These are phyloP conservation scores for Nannochloris sp. DNA, from an alignment of 139 green algal species.

Conservation along the genomic window DNA sequence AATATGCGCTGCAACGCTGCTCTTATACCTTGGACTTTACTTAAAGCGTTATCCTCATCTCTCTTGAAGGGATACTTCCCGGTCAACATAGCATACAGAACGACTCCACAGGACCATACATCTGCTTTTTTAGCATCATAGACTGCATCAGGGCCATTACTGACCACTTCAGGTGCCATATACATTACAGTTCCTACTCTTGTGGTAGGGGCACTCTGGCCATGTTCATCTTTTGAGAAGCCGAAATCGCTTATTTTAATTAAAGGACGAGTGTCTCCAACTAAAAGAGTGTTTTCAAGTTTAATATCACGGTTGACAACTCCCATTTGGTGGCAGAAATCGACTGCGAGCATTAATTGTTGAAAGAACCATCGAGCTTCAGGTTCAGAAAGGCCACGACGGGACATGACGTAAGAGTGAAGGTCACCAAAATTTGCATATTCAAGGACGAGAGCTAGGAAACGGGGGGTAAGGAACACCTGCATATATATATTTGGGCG, in stretches of 20 bases:
- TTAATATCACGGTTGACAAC: constrained; percentile 27
- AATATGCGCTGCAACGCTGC: neutral
- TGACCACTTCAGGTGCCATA: constrained; percentile 91
- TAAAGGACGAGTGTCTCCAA: neutral
- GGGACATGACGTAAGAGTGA: constrained; percentile 63
- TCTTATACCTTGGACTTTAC: neutral
- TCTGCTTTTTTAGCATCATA: constrained; percentile 85
- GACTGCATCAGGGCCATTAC: constrained; percentile 56
- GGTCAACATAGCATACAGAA: constrained; percentile 93
- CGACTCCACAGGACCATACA: constrained; percentile 95
- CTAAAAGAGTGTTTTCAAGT: constrained; percentile 12
- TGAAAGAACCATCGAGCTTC: constrained; percentile 98
- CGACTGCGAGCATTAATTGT: constrained; percentile 90
- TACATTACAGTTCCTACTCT: constrained; percentile 68
- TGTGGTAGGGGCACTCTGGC: constrained; percentile 2
- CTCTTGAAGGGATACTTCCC: constrained; percentile 91
- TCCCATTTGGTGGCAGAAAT: constrained; percentile 56
- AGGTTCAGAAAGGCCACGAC: constrained; percentile 78
- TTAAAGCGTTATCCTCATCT: constrained; percentile 39
- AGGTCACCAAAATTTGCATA: constrained; percentile 64
- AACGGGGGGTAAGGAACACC: constrained; percentile 47
- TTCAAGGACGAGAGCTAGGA: constrained; percentile 78
- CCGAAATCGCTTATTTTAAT: constrained; percentile 40
- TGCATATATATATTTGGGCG: neutral
- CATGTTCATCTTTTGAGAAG: constrained; percentile 9